A percentile compares a stretch with the other conserved stretches of the same genome.
These are phyloP conservation scores for Phaseolus coccineus DNA, from an alignment of 331 rosid species.

Conservation along the genomic window DNA sequence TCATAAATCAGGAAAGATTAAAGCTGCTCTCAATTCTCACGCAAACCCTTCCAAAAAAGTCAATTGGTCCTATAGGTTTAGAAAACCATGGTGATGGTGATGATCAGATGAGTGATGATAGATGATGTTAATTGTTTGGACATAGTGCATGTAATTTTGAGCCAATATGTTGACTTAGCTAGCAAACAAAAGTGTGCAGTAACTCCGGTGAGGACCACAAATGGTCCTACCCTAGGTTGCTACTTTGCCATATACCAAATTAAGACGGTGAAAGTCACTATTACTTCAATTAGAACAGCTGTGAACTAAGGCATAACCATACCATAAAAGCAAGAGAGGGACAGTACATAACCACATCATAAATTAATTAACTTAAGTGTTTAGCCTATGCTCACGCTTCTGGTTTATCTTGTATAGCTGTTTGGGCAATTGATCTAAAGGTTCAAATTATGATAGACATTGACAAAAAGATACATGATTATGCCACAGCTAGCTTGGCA, in stretches of 20 bases:
- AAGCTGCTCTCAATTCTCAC: slow-evolving; percentile 42
- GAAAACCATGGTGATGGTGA: slow-evolving; percentile 22
- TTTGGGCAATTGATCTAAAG: slow-evolving; percentile 42
- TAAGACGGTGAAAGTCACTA: slow-evolving; percentile 36
- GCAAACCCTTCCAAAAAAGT: slow-evolving; percentile 44
- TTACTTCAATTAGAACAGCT: slow-evolving; percentile 50
- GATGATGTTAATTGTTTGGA: slow-evolving; percentile 28
- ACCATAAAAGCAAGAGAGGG: slow-evolving; percentile 43
- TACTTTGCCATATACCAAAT: slow-evolving; percentile 42
- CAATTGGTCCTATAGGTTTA: slow-evolving; percentile 28
- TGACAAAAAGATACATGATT: slow-evolving; percentile 41
- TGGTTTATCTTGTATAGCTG: slow-evolving; percentile 37
- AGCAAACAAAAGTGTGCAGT: slow-evolving; percentile 37
- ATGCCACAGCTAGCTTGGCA: slow-evolving; percentile 32
- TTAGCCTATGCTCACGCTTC: slow-evolving; percentile 36
- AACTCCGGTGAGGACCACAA: not conserved
- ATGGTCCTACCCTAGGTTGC: slow-evolving; percentile 42
- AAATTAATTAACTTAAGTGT: slow-evolving; percentile 46
- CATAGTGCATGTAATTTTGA: not conserved
- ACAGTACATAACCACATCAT: slow-evolving; percentile 34
- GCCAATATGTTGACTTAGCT: slow-evolving; percentile 31
- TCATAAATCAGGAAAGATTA: slow-evolving; percentile 34
- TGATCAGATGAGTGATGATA: slow-evolving; percentile 23
- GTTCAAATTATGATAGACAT: slow-evolving; percentile 43
- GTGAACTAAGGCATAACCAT: slow-evolving; percentile 43